Base-by-base conservation (phyloP, 164 flowering plant genomes). In the Umbilicus rupestris region DNA sequence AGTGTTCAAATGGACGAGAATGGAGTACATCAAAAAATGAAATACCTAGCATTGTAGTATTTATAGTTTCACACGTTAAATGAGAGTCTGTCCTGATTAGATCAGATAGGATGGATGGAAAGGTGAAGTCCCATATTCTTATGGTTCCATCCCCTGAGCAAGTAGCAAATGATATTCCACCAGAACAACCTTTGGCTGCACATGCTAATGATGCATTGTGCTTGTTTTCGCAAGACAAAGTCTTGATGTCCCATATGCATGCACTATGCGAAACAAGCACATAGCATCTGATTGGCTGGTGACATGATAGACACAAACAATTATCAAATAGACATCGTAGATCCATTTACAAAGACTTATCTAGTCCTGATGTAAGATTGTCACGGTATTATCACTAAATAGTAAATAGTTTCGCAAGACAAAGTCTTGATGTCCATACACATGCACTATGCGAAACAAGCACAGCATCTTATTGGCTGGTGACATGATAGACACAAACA, bases 91-190 rank as follows among this genome's bases (percentile, higher is more conserved):
- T 41, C 12, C 58, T 68, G 11, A 33, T 26, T 62, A 66, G 72
- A 42, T 72, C 67, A 57, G 70, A 74, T 26, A 67, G 60, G 57
- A 70, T 72, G 30, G 78, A 62, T 59, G 73, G 79, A 66, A 75
- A 62, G 2, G 68, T 74, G 63, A 89, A 76, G 73, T 89, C 90
- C 92, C 92, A 88, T 45, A 87, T 73, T 77, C 90, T 80, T 58
- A 87, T 85, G 42, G 83, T 81, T 58, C 88, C 89, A 78, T 88
- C 96, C 31, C 78, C 81, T 62, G 96, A 86, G 74, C 96, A 88
- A 64, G 96, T 88, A 42, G 92, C 87, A 71, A 88, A 86, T 59
- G 91, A 84, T 73, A 85, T 74, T 65, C 86, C 92, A 47, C 85
- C 84, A 71, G 85, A 71, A 74, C 84, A 81, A 22, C 88, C 88